Percentiles rank a stretch among this genome's conserved stretches.
phyloP scores from a whole-genome alignment of 1,139 yeast species.

The Kazachstania sp. region DNA sequence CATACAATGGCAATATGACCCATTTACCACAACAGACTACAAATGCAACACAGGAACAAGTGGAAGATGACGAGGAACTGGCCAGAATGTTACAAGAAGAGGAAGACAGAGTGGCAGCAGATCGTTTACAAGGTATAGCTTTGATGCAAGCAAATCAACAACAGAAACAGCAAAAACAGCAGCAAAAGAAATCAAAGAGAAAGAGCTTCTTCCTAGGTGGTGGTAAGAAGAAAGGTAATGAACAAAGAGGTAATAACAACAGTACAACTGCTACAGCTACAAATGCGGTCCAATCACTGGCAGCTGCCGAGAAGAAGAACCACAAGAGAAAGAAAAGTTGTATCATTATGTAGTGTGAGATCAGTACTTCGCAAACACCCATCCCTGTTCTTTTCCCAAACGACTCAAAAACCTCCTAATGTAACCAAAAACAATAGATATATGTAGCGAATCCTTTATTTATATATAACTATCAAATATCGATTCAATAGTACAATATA shows the following conservation, averaged over 20 bases:
- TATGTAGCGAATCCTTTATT: no score
- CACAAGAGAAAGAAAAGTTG: conserved; percentile 20
- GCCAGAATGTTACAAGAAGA: conserved; percentile 28
- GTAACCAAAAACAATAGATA: no score
- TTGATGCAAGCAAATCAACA: not conserved
- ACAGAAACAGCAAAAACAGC: conserved; percentile 1
- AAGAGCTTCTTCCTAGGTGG: conserved; percentile 1
- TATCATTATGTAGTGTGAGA: conserved; percentile 18
- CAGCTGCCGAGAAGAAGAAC: conserved; percentile 8
- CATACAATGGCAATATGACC: not conserved
- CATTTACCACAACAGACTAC: not conserved
- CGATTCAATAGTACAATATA: no score
- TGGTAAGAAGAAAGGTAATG: not conserved
- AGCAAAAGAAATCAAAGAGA: conserved; percentile 1
- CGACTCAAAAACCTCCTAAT: no score
- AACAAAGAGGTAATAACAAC: no score
- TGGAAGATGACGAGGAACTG: conserved; percentile 24
- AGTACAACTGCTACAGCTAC: not conserved
- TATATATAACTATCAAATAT: no score
- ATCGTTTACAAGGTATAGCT: conserved; percentile 3
- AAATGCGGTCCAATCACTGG: no score
- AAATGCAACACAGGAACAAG: conserved; percentile 3
- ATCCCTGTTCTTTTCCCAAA: no score
- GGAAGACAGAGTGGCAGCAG: conserved; percentile 17
- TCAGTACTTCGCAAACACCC: no score